Evolutionary conservation across 495 filamentous ascomycete species (phyloP).

Genomic region (Penicillium lividum): DNA sequence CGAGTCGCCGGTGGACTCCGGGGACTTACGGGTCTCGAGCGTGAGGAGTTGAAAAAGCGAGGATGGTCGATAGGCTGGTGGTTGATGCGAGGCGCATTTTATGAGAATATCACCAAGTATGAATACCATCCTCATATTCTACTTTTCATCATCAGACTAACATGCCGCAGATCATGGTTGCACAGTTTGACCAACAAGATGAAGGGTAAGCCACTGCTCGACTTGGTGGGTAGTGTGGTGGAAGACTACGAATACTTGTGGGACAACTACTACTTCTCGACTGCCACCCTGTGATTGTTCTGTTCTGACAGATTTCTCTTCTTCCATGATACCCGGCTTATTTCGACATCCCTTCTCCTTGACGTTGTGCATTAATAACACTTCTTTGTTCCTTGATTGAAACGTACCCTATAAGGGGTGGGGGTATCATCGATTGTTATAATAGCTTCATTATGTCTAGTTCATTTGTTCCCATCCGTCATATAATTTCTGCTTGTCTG

Average conservation of each 20-base stretch:
- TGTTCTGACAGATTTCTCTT: slow-evolving; percentile 9
- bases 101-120: slow-evolving; percentile 87
- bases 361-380: neutral
- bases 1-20: slow-evolving; percentile 64
- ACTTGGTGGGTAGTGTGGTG: slow-evolving; percentile 75
- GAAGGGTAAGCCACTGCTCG: slow-evolving; percentile 72
- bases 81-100: slow-evolving; percentile 92
- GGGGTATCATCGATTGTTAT: slow-evolving; percentile 29
- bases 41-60: slow-evolving; percentile 79
- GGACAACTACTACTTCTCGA: slow-evolving; percentile 95
- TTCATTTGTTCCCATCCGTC: slow-evolving; percentile 12
- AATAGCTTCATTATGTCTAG: slow-evolving; percentile 19
- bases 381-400: slow-evolving; percentile 18
- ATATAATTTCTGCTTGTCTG: slow-evolving; percentile 35
- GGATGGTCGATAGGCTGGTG: slow-evolving; percentile 94
- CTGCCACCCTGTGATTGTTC: slow-evolving; percentile 58
- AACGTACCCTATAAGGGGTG: slow-evolving; percentile 3
- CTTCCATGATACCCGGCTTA: slow-evolving; percentile 29
- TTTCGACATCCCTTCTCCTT: neutral
- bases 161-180: slow-evolving; percentile 54
- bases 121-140: neutral
- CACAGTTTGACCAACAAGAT: slow-evolving; percentile 64
- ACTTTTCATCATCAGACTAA: slow-evolving; percentile 29
- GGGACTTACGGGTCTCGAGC: slow-evolving; percentile 78
- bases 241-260: slow-evolving; percentile 97